Percentiles rank a stretch among this genome's conserved stretches.
Conservation (phyloP, 108 stramenopile species). For the Seminavis robusta region DNA sequence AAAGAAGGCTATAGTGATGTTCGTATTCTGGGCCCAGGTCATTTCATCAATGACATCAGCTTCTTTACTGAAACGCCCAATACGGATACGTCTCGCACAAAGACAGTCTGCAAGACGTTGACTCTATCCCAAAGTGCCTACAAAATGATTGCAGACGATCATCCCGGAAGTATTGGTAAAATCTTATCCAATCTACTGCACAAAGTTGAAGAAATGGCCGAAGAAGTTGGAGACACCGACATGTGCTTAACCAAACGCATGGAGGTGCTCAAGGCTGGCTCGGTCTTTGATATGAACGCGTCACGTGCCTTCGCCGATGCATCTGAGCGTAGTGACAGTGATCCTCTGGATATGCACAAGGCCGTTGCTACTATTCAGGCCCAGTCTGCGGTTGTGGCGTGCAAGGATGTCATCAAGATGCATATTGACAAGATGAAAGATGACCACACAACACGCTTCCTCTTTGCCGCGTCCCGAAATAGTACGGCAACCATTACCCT, state of each 20-base stretch:
- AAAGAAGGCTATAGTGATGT: too few relatives aligned
- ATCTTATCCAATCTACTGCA: slow-evolving; percentile 38
- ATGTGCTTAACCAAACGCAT: slow-evolving; percentile 16
- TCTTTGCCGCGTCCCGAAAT: slow-evolving; percentile 31
- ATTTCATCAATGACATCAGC: slow-evolving; percentile 46
- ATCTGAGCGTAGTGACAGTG: background rate
- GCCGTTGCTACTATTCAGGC: slow-evolving; percentile 11
- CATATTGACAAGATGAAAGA: slow-evolving; percentile 39
- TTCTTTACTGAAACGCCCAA: slow-evolving; percentile 58
- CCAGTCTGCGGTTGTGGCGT: slow-evolving; percentile 1
- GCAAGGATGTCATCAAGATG: slow-evolving; percentile 34
- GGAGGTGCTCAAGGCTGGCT: slow-evolving; percentile 32
- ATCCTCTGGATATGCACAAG: slow-evolving; percentile 2
- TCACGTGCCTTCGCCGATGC: too few relatives aligned
- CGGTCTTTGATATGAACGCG: slow-evolving; percentile 15
- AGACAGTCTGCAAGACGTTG: slow-evolving; percentile 46
- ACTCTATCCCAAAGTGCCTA: slow-evolving; percentile 28
- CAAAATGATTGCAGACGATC: slow-evolving; percentile 36
- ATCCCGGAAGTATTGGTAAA: slow-evolving; percentile 33
- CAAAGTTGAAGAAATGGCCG: slow-evolving; percentile 13
- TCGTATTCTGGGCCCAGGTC: slow-evolving; percentile 6
- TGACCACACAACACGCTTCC: slow-evolving; percentile 38
- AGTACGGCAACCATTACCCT: slow-evolving; percentile 16
- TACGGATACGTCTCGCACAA: slow-evolving; percentile 31
- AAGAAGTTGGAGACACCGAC: background rate